Conservation (phyloP, 2,329 filamentous ascomycete genomes). For the Sporothrix pseudoabietina region DNA sequence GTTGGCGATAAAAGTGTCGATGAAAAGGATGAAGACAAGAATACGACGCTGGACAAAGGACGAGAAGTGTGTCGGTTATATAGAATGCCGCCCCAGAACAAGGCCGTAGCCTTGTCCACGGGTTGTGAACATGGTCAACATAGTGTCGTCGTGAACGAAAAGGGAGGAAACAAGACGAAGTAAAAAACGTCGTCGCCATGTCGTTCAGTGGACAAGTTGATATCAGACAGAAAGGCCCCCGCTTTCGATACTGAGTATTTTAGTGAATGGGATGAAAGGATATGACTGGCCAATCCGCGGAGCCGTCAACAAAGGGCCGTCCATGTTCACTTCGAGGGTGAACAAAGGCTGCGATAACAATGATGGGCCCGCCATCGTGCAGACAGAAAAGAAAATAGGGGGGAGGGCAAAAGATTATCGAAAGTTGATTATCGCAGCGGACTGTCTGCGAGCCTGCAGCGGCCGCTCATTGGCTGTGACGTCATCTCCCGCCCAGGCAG, state of each 20-base stretch:
- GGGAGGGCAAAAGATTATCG: no score
- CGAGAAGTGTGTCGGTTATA: not conserved
- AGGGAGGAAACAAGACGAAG: not conserved
- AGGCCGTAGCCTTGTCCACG: not conserved
- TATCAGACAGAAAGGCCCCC: not conserved
- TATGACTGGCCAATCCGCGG: not conserved
- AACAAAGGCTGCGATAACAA: not conserved
- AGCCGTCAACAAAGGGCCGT: not conserved
- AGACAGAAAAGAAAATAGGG: not conserved
- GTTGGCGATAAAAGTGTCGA: not conserved
- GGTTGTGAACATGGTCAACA: not conserved
- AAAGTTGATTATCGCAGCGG: not conserved
- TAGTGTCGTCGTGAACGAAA: not conserved
- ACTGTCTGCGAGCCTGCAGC: not conserved
- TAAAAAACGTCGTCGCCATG: not conserved
- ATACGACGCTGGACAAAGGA: not conserved
- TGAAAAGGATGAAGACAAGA: not conserved
- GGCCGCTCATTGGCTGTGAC: constrained; percentile 28
- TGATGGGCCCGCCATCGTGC: not conserved
- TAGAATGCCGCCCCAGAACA: not conserved
- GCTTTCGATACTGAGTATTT: not conserved
- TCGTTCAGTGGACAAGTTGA: constrained; percentile 13
- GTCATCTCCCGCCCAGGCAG: constrained; percentile 25
- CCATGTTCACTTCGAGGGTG: not conserved
- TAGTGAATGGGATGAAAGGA: not conserved